These are phyloP conservation scores for Trypanosoma lewisi DNA, from an alignment of 208 protist species.

Conservation along the genomic window DNA sequence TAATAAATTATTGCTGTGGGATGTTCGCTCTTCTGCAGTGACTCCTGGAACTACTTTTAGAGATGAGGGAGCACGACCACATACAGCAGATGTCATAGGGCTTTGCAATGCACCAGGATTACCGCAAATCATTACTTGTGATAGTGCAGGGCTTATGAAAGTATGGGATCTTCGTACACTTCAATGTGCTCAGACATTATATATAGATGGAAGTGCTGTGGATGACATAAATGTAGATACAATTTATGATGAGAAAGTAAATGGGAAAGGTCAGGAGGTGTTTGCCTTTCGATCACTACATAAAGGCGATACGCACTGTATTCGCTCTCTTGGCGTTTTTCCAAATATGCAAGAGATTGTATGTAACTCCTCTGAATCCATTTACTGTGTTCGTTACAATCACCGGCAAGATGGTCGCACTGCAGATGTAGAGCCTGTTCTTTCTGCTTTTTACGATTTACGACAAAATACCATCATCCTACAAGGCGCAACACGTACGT, in stretches of 20 bases:
- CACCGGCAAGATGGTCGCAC: slow-evolving; percentile 25
- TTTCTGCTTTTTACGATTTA: slow-evolving; percentile 38
- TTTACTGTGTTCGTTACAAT: slow-evolving; percentile 59
- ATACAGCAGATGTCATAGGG: slow-evolving; percentile 47
- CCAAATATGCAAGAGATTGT: slow-evolving; percentile 57
- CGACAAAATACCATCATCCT: slow-evolving; percentile 47
- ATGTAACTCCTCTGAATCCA: slow-evolving; percentile 45
- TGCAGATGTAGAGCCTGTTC: slow-evolving; percentile 50
- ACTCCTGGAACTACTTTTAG: slow-evolving; percentile 36
- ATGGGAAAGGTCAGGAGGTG: neutral
- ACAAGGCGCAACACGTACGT: slow-evolving; percentile 57
- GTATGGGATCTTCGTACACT: slow-evolving; percentile 82
- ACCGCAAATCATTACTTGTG: slow-evolving; percentile 70
- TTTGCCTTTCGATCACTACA: neutral
- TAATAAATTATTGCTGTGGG: slow-evolving; percentile 54
- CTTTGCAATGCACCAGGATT: slow-evolving; percentile 48
- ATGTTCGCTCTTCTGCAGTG: slow-evolving; percentile 38
- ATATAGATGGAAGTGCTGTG: slow-evolving; percentile 28
- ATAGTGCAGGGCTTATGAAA: slow-evolving; percentile 63
- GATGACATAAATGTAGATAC: slow-evolving; percentile 28
- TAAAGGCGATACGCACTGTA: slow-evolving; percentile 16
- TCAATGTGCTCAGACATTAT: slow-evolving; percentile 71
- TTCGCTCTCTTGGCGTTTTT: slow-evolving; percentile 46
- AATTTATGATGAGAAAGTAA: slow-evolving; percentile 13
- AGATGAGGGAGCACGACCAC: slow-evolving; percentile 20